A percentile compares a stretch with the other conserved stretches of the same genome.
phyloP scores from a whole-genome alignment of 257 asterid species.

The Ligustrum vulgare region DNA sequence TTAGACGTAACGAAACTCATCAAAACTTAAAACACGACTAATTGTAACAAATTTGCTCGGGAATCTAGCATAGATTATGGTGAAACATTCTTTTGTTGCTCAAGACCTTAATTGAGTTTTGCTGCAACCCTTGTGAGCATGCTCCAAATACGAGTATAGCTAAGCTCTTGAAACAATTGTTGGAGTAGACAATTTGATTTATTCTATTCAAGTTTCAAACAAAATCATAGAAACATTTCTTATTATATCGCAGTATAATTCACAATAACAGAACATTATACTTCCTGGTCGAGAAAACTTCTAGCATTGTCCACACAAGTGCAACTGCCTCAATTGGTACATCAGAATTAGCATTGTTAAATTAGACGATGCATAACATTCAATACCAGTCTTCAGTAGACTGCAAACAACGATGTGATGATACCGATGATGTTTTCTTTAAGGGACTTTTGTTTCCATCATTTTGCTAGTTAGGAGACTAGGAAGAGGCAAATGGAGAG shows the following conservation, averaged over 20 bases:
- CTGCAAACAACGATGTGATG: background rate
- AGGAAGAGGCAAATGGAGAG: constrained; percentile 33
- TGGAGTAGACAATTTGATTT: background rate
- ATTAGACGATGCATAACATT: background rate
- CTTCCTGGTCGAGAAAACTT: background rate
- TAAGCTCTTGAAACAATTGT: background rate
- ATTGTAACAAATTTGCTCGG: background rate
- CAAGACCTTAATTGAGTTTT: background rate
- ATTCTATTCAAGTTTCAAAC: background rate
- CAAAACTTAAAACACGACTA: background rate
- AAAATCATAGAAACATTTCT: background rate
- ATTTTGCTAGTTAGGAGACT: constrained; percentile 31
- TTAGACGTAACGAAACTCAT: background rate
- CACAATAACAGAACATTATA: background rate
- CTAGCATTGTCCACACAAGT: background rate
- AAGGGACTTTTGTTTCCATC: constrained; percentile 36
- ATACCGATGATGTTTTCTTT: background rate
- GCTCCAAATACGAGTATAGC: background rate
- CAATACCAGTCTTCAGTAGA: background rate
- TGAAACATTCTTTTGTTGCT: no score
- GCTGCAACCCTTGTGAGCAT: background rate
- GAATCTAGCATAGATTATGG: background rate
- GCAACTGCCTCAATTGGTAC: background rate
- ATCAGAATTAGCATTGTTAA: background rate
- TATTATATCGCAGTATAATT: background rate